phyloP scores from a whole-genome alignment of 768 basidiomycete genomes.

The Porphyrellus cyaneotinctus region DNA sequence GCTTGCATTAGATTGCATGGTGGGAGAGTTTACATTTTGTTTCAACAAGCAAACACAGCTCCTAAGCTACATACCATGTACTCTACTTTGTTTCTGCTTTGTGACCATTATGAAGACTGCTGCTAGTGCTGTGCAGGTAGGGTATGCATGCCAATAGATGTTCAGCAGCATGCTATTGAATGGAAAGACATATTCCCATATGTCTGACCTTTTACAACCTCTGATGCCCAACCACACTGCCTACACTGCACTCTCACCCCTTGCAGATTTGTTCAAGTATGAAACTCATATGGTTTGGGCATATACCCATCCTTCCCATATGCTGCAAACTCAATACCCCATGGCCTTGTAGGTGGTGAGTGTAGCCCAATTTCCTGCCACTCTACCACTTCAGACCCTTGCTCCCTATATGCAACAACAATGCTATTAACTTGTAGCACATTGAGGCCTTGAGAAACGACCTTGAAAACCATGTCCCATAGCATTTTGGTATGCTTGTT shows the following conservation, averaged over 20 bases:
- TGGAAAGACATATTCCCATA: neutral
- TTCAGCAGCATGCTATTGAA: neutral
- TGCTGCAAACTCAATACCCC: neutral
- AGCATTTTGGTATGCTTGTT: neutral
- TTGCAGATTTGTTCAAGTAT: neutral
- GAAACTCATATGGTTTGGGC: neutral
- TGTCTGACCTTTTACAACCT: neutral
- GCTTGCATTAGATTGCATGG: neutral
- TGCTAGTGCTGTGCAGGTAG: neutral
- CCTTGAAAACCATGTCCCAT: neutral
- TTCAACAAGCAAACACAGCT: no score
- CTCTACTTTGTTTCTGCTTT: neutral
- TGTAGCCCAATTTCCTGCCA: neutral
- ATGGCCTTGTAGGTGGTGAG: neutral
- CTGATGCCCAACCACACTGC: neutral
- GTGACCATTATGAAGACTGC: neutral
- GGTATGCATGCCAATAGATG: neutral
- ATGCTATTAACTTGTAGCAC: neutral
- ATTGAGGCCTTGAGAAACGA: neutral
- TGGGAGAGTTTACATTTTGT: no score
- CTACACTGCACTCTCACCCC: neutral
- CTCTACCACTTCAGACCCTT: neutral
- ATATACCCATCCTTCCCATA: neutral
- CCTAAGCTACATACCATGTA: no score
- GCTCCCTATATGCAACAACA: neutral